Evolutionary conservation across 169 alveolate genomes (phyloP).

Genomic region (Plasmodium berghei): DNA sequence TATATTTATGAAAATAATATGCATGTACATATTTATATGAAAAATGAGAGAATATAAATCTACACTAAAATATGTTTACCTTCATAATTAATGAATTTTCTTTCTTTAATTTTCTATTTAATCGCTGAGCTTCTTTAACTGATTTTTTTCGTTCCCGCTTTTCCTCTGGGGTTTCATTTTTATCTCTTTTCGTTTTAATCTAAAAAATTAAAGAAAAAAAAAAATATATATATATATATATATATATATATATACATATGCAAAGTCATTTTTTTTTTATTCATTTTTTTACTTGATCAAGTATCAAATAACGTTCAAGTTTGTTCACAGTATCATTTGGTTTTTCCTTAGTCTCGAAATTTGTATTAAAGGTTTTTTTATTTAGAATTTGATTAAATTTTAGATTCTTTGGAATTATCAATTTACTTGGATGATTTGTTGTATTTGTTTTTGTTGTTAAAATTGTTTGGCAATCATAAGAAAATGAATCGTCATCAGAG

Average conservation of each 20-base stretch:
- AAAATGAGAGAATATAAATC: neutral
- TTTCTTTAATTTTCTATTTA: slow-evolving; percentile 85
- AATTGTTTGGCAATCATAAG: slow-evolving; percentile 85
- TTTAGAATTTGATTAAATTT: slow-evolving; percentile 8
- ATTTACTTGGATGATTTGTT: slow-evolving; percentile 83
- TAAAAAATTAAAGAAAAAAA: slow-evolving; percentile 7
- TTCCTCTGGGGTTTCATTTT: slow-evolving; percentile 88
- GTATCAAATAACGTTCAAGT: slow-evolving; percentile 37
- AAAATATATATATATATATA: neutral
- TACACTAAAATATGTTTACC: slow-evolving; percentile 8
- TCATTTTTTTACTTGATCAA: neutral
- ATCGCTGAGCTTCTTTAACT: slow-evolving; percentile 87
- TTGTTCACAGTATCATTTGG: slow-evolving; percentile 1
- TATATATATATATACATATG: neutral
- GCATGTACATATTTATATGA: too few relatives aligned
- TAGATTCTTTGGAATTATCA: slow-evolving; percentile 72
- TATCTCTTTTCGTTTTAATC: slow-evolving; percentile 78
- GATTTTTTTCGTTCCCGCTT: slow-evolving; percentile 84
- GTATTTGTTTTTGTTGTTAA: slow-evolving; percentile 85
- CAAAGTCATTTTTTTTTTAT: neutral
- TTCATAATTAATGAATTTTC: slow-evolving; percentile 78
- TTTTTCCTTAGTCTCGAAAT: neutral
- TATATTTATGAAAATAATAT: too few relatives aligned
- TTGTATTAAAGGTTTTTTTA: neutral
- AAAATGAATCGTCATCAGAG: slow-evolving; percentile 4